A percentile compares a stretch with the other conserved stretches of the same genome.
phyloP scores from a whole-genome alignment of 2,329 filamentous ascomycete species.

The Colletotrichum incanum region DNA sequence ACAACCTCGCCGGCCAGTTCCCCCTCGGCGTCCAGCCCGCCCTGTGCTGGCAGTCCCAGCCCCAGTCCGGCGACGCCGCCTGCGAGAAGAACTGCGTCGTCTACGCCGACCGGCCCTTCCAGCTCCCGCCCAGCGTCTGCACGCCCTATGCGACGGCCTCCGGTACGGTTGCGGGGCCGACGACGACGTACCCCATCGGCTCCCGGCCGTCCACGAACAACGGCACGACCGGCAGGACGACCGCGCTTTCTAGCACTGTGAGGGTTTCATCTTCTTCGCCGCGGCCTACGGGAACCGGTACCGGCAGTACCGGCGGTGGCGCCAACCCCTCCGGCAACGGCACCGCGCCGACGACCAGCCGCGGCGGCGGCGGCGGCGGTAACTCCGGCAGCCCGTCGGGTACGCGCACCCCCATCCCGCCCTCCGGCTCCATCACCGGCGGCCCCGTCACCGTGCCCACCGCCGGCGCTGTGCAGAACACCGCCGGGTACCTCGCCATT shows the following conservation, averaged over 20 bases:
- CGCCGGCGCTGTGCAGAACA: conserved; percentile 50
- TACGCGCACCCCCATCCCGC: conserved; percentile 34
- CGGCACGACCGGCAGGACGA: not conserved
- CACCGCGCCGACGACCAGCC: not conserved
- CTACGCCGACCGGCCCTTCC: conserved; percentile 57
- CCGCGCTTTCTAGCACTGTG: not conserved
- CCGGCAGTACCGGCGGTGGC: not conserved
- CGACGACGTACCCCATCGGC: conserved; percentile 1
- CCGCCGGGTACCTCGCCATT: conserved; percentile 54
- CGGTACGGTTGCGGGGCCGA: conserved; percentile 42
- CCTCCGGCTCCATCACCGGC: conserved; percentile 38
- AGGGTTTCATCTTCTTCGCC: conserved; percentile 6
- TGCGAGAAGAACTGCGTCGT: conserved; percentile 67
- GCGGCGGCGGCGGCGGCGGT: not conserved
- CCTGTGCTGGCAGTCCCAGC: conserved; percentile 59
- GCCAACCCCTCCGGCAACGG: not conserved
- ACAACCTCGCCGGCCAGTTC: conserved; percentile 61
- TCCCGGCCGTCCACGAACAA: conserved; percentile 1
- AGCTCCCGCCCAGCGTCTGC: conserved; percentile 55
- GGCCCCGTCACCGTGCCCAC: conserved; percentile 45
- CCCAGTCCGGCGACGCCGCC: conserved; percentile 60
- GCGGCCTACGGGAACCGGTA: conserved; percentile 9
- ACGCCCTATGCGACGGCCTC: conserved; percentile 47
- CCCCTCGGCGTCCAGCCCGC: conserved; percentile 55
- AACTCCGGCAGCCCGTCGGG: conserved; percentile 8